These are phyloP conservation scores for Sanguinoderma infundibulare DNA, from an alignment of 1,284 basidiomycete genomes.

Conservation along the genomic window DNA sequence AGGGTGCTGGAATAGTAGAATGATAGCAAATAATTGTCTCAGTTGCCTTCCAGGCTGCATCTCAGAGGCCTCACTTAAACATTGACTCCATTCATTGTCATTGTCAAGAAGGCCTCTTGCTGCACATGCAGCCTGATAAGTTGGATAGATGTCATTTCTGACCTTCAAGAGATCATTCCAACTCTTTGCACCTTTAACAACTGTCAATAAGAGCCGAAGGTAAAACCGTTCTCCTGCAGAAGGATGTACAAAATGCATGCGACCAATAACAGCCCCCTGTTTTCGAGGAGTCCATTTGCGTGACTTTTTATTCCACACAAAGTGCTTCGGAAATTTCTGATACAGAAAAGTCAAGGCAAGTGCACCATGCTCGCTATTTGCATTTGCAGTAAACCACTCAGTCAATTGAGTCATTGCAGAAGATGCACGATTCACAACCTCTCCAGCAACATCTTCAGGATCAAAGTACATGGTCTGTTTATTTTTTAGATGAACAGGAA, in stretches of 20 bases:
- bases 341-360: slow-evolving; percentile 18
- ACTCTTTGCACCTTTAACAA: slow-evolving; percentile 35
- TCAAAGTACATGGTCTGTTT: slow-evolving; percentile 41
- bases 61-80: slow-evolving; percentile 44
- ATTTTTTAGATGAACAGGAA: slow-evolving; percentile 24
- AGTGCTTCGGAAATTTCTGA: slow-evolving; percentile 32
- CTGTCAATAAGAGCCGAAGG: slow-evolving; percentile 39
- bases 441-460: slow-evolving; percentile 32
- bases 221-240: slow-evolving; percentile 39
- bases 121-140: slow-evolving; percentile 41
- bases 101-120: slow-evolving; percentile 47
- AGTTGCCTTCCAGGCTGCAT: slow-evolving; percentile 42
- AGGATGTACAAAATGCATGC: slow-evolving; percentile 36
- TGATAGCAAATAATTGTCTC: slow-evolving; percentile 42
- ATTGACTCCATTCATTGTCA: slow-evolving; percentile 48
- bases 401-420: slow-evolving; percentile 16
- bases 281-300: slow-evolving; percentile 34
- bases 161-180: slow-evolving; percentile 37
- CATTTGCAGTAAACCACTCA: slow-evolving; percentile 8
- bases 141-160: slow-evolving; percentile 22
- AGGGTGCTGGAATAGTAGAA: slow-evolving; percentile 40
- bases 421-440: slow-evolving; percentile 3
- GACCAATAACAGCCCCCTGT: slow-evolving; percentile 32
- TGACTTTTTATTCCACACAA: slow-evolving; percentile 25
- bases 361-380: slow-evolving; percentile 31